Percentiles rank a stretch among this genome's conserved stretches.
phyloP scores from a whole-genome alignment of 1,284 basidiomycete species.

The Agroathelia rolfsii region DNA sequence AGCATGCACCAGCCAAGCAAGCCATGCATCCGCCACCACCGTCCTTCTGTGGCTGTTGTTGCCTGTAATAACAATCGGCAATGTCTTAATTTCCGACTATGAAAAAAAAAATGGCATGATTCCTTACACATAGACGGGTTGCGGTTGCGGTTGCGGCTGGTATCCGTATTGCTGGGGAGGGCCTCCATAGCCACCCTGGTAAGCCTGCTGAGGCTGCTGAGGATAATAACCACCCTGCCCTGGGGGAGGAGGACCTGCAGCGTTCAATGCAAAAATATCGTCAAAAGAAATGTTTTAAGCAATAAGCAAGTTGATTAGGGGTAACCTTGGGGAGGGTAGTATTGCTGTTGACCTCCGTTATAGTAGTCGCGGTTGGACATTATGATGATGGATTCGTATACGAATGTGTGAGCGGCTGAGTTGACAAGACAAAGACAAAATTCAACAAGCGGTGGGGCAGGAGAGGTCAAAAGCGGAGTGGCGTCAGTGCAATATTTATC shows the following conservation, averaged over 20 bases:
- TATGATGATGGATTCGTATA: constrained; percentile 14
- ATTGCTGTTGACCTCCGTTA: constrained; percentile 38
- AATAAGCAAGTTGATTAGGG: constrained; percentile 4
- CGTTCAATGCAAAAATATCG: constrained; percentile 7
- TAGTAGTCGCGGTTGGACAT: constrained; percentile 78
- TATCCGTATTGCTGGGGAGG: constrained; percentile 36
- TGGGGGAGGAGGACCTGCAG: constrained; percentile 43
- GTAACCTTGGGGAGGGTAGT: constrained; percentile 62
- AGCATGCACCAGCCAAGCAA: constrained; percentile 59
- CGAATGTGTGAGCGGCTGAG: constrained; percentile 8
- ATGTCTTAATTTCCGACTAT: background rate
- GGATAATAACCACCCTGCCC: constrained; percentile 70
- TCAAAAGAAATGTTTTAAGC: background rate
- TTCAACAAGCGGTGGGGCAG: too few relatives aligned
- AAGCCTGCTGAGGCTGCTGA: constrained; percentile 64
- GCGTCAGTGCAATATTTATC: too few relatives aligned
- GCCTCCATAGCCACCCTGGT: constrained; percentile 36
- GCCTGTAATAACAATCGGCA: constrained; percentile 28
- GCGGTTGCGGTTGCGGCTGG: constrained; percentile 59
- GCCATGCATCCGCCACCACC: constrained; percentile 45
- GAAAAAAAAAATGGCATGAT: constrained; percentile 6
- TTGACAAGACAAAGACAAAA: too few relatives aligned
- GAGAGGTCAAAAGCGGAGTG: too few relatives aligned
- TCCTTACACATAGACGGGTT: constrained; percentile 66
- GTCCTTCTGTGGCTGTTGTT: constrained; percentile 40